These are phyloP conservation scores for Paecilomyces fulvus DNA, from an alignment of 2,329 filamentous ascomycete genomes.

Conservation along the genomic window DNA sequence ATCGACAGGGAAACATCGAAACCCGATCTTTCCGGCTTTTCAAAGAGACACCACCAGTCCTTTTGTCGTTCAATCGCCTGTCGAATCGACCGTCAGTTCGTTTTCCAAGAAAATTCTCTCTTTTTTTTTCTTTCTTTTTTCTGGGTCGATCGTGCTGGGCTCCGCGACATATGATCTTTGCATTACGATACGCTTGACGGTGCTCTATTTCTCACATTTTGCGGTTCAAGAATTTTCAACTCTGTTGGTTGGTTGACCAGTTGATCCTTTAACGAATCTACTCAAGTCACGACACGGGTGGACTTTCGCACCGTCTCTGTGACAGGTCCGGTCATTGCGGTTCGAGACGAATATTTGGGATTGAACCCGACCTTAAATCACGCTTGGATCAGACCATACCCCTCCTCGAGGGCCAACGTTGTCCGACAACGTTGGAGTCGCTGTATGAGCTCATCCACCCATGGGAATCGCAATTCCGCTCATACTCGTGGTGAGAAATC, in stretches of 20 bases:
- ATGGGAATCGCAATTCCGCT: conserved; percentile 35
- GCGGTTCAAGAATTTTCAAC: not conserved
- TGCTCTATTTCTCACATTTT: not conserved
- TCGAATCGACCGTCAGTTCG: not conserved
- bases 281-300: not conserved
- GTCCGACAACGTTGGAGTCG: conserved; percentile 23
- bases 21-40: conserved; percentile 9
- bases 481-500: conserved; percentile 32
- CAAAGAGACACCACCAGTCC: conserved; percentile 4
- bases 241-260: not conserved
- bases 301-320: not conserved
- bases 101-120: not conserved
- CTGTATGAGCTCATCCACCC: conserved; percentile 34
- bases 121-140: conserved; percentile 2
- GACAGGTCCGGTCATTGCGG: not conserved
- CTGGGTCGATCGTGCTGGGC: conserved; percentile 8
- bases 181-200: not conserved
- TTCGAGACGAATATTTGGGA: not conserved
- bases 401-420: conserved; percentile 19
- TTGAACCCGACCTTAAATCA: not conserved
- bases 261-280: not conserved
- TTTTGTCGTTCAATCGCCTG: not conserved
- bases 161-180: not conserved
- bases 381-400: conserved; percentile 2
- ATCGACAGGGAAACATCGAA: conserved; percentile 10